Evolutionary conservation across 768 basidiomycete species (phyloP).

Genomic region (Baorangia bicolor): DNA sequence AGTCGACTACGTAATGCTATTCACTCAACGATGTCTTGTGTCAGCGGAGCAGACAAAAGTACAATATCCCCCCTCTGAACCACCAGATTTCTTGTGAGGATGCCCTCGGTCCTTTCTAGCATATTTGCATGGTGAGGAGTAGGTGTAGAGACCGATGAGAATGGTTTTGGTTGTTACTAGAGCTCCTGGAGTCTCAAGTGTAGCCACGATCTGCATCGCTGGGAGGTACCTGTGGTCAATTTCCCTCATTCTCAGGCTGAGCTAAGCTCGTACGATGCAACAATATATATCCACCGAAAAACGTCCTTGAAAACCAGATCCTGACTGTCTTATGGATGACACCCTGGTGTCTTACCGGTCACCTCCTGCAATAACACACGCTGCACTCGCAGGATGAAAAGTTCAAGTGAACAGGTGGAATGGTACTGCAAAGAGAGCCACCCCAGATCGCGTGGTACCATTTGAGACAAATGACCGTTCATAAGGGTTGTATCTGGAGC

Average conservation of each 20-base stretch:
- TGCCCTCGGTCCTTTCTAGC: too few relatives aligned
- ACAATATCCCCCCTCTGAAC: background rate
- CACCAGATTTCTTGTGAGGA: background rate
- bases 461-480: background rate
- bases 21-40: background rate
- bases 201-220: background rate
- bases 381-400: background rate
- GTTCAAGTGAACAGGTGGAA: background rate
- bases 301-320: background rate
- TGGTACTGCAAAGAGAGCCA: background rate
- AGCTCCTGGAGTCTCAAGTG: too few relatives aligned
- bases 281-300: background rate
- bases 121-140: background rate
- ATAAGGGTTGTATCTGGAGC: too few relatives aligned
- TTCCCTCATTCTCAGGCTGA: background rate
- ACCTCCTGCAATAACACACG: background rate
- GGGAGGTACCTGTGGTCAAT: background rate
- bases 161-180: background rate
- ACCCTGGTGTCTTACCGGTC: background rate
- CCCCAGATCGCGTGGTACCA: too few relatives aligned
- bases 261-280: background rate
- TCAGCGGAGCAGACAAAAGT: background rate
- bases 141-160: background rate
- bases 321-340: background rate
- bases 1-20: slow-evolving; percentile 1